A percentile compares a stretch with the other conserved stretches of the same genome.
These are phyloP conservation scores for Colletotrichum horii DNA, from an alignment of 2,329 filamentous ascomycete genomes.

Conservation along the genomic window DNA sequence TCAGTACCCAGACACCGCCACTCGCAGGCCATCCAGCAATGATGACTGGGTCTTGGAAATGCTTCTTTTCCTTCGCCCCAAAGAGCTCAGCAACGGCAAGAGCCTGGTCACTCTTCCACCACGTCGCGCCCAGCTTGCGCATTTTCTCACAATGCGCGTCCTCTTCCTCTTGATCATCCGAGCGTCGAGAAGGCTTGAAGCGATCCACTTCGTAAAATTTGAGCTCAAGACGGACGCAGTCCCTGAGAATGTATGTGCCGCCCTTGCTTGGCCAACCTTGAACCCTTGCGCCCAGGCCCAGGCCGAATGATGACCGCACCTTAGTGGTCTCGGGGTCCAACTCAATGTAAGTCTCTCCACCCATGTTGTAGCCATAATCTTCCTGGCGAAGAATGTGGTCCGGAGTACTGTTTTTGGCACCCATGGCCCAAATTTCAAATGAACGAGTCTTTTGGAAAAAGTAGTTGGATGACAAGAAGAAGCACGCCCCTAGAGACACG, in stretches of 20 bases:
- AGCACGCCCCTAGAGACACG: background rate
- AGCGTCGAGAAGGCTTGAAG: background rate
- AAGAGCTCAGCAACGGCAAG: background rate
- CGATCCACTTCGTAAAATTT: background rate
- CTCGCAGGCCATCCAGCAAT: background rate
- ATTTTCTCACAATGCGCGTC: background rate
- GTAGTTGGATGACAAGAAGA: background rate
- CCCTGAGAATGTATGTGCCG: background rate
- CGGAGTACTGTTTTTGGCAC: background rate
- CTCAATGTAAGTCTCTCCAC: background rate
- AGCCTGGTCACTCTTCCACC: background rate
- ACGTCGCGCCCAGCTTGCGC: background rate
- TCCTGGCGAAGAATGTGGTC: background rate
- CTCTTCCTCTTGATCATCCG: background rate
- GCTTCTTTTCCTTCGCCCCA: background rate
- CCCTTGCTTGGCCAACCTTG: background rate
- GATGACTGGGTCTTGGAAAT: background rate
- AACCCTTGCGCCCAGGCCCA: background rate
- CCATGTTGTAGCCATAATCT: background rate
- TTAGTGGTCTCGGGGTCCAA: rapidly evolving
- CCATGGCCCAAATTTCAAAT: background rate
- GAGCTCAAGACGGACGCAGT: background rate
- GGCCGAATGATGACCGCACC: background rate
- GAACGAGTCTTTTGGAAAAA: background rate
- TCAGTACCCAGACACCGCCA: background rate